Percentiles rank a stretch among this genome's conserved stretches.
phyloP scores from a whole-genome alignment of 2,329 filamentous ascomycete species.

The Endothia cerciana region DNA sequence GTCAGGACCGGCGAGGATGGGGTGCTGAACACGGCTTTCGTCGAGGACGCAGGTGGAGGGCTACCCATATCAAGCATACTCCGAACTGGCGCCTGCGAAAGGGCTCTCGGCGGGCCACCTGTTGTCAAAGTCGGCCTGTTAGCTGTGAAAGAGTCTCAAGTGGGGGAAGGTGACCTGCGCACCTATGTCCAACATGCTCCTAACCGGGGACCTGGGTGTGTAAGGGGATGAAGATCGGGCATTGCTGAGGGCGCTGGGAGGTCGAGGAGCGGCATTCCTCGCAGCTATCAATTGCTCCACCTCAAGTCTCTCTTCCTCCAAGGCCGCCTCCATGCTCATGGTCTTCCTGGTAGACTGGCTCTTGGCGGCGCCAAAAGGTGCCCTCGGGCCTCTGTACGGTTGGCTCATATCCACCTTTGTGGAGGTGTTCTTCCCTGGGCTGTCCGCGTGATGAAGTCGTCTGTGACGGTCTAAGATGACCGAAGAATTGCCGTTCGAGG shows the following conservation, averaged over 20 bases:
- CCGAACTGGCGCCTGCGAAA: constrained; percentile 52
- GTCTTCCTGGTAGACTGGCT: constrained; percentile 40
- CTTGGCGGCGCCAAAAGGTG: constrained; percentile 11
- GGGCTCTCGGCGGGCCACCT: not conserved
- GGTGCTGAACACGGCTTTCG: constrained; percentile 53
- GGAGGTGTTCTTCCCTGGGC: not conserved
- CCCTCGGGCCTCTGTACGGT: constrained; percentile 12
- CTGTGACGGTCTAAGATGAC: not conserved
- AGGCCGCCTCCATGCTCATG: constrained; percentile 77
- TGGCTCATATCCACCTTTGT: constrained; percentile 34
- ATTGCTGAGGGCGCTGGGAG: constrained; percentile 38
- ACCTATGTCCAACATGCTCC: constrained; percentile 68
- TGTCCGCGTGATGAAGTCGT: not conserved
- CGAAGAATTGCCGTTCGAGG: not conserved
- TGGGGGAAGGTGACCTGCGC: constrained; percentile 42
- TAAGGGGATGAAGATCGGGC: constrained; percentile 58
- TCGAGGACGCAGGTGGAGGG: constrained; percentile 41
- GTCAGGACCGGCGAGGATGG: constrained; percentile 51
- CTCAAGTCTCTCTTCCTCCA: constrained; percentile 78
- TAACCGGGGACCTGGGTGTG: constrained; percentile 66
- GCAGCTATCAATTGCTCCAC: constrained; percentile 71
- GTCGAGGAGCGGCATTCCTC: constrained; percentile 36
- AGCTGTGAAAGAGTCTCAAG: constrained; percentile 31
- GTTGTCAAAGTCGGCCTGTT: constrained; percentile 36
- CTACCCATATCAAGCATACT: constrained; percentile 68